Conservation (phyloP, 768 basidiomycete genomes). For the Serendipita vermifera region DNA sequence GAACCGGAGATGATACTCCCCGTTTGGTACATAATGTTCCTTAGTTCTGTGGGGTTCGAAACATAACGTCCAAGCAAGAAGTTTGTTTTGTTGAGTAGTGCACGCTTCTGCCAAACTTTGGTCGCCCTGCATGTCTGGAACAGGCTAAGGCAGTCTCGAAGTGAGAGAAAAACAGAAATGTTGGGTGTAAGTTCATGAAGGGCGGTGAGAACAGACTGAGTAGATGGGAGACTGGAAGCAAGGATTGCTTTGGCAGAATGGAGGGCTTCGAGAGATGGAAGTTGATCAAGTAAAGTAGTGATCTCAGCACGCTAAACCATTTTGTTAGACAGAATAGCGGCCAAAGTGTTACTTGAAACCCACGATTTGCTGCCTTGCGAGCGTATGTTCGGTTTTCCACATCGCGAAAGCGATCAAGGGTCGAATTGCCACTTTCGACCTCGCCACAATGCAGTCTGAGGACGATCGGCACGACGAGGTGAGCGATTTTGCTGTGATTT, state of each 20-base stretch:
- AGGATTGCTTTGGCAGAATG: too few species aligned
- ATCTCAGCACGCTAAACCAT: neutral
- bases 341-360: neutral
- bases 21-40: neutral
- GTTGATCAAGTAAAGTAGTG: too few species aligned
- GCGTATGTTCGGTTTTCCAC: neutral
- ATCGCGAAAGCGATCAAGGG: neutral
- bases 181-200: too few species aligned
- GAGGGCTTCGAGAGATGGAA: too few species aligned
- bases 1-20: neutral
- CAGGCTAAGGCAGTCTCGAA: neutral
- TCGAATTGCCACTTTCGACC: neutral
- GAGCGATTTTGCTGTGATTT: neutral
- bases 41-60: neutral
- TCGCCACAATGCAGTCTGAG: neutral
- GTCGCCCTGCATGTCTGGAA: neutral
- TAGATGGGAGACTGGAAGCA: too few species aligned
- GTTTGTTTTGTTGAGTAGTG: neutral
- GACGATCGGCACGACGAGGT: conserved; percentile 2
- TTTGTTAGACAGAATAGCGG: neutral
- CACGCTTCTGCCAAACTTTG: neutral
- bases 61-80: neutral
- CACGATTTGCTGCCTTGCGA: neutral
- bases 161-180: neutral
- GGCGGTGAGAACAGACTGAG: too few species aligned